Base-by-base conservation (phyloP, 768 basidiomycete genomes). In the Gelatoporia subvermispora region DNA sequence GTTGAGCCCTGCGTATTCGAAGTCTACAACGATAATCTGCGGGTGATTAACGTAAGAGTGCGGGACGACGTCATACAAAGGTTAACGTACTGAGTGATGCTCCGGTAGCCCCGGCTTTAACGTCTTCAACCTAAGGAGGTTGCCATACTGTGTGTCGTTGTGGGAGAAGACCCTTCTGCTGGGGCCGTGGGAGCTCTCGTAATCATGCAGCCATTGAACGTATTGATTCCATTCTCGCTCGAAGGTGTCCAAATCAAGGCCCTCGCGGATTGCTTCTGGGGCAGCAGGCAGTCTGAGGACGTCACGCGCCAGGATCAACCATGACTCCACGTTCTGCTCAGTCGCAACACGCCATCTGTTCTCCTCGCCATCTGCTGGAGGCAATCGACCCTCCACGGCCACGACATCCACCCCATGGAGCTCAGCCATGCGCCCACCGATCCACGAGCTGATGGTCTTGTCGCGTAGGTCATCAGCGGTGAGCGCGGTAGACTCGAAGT, bases 81-180 rank as follows among this genome's bases (percentile, higher is more conserved):
- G 37, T 38, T 43, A 36, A 35, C 34, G 50, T 47, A 91, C 89
- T 73, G 88, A 82, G 48, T 82, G 83, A 65, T 94, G 91, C 43
- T 84, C 82, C 20, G 87, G 81, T 21, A 71, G 60, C n/a, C 75
- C 75, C 47, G 77, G 72, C 43, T 75, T 72, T 28, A 72, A 65
- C 39, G 72, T 71, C 43, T 76, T 82, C 58, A 96, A 73, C 59
- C 80, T 74, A 49, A 98, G 71, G 18, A 98, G 67, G 68, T 99
- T 99, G 41, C 94, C 95, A 62, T 92, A 94, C 68, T 98, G 96
- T 8, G 93, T 76, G 65, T 98, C 96, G 64, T 97, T 99, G 69
- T 99, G 95, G 50, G 87, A 78, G 59, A 90, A 88, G 9, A 91
- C 85, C 39, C 86, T 73, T 52, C 71, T 73, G 53, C 85, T 84